A percentile compares a stretch with the other conserved stretches of the same genome.
Conservation (phyloP, 2,329 filamentous ascomycete genomes). For the Cladosporium halotolerans region DNA sequence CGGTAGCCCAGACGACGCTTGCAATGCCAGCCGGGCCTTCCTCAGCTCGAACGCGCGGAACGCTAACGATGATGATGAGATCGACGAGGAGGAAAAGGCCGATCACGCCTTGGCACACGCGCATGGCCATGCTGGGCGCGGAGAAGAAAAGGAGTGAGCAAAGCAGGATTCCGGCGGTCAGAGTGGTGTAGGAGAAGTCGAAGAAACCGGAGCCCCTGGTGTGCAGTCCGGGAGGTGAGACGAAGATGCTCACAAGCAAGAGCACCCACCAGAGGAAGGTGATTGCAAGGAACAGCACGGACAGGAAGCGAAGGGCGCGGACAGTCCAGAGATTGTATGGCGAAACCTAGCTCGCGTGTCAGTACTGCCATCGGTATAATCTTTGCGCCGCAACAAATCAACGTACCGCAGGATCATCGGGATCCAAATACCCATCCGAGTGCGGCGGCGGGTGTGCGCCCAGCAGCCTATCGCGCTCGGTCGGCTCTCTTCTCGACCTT, state of each 20-base stretch:
- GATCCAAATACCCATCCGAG: slow-evolving; percentile 62
- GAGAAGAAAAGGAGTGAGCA: slow-evolving; percentile 81
- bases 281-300: slow-evolving; percentile 66
- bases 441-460: slow-evolving; percentile 51
- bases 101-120: slow-evolving; percentile 64
- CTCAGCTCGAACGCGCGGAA: slow-evolving; percentile 68
- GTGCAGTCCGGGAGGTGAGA: slow-evolving; percentile 80
- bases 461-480: slow-evolving; percentile 62
- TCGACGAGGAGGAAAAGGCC: slow-evolving; percentile 64
- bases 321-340: slow-evolving; percentile 95
- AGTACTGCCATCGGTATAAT: slow-evolving; percentile 17
- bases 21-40: slow-evolving; percentile 89
- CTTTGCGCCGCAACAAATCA: not conserved
- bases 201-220: slow-evolving; percentile 89
- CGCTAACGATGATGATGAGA: slow-evolving; percentile 70
- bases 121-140: slow-evolving; percentile 71
- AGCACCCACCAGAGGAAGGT: slow-evolving; percentile 91
- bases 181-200: slow-evolving; percentile 73
- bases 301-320: slow-evolving; percentile 70
- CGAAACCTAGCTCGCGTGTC: slow-evolving; percentile 48
- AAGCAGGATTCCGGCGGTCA: slow-evolving; percentile 69
- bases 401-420: slow-evolving; percentile 70
- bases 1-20: slow-evolving; percentile 73
- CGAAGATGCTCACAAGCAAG: slow-evolving; percentile 81
- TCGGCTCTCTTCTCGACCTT: slow-evolving; percentile 38